These are phyloP conservation scores for Sambucus nigra DNA, from an alignment of 129 eudicot species.

Conservation along the genomic window DNA sequence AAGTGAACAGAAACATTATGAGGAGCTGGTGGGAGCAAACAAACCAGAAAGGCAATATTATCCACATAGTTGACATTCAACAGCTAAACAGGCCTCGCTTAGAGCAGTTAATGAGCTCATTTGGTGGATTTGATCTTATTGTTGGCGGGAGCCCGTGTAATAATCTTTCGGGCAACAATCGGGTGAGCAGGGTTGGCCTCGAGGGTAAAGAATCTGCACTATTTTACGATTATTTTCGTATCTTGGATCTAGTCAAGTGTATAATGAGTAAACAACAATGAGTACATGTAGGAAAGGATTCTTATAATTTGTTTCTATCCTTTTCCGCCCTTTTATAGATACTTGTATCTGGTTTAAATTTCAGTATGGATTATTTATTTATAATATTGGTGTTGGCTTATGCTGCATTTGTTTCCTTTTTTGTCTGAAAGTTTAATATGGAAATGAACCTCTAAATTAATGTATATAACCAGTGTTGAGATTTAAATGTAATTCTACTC, in stretches of 20 bases:
- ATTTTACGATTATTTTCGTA: constrained; percentile 68
- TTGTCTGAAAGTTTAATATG: too few species aligned
- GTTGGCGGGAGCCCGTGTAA: constrained; percentile 94
- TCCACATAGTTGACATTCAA: constrained; percentile 56
- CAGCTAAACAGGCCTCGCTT: constrained; percentile 32
- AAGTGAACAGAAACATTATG: constrained; percentile 58
- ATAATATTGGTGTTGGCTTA: too few species aligned
- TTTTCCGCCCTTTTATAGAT: not conserved
- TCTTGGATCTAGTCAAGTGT: constrained; percentile 51
- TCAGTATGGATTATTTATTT: too few species aligned
- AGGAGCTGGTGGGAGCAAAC: constrained; percentile 97
- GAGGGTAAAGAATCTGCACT: constrained; percentile 80
- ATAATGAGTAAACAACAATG: constrained; percentile 26
- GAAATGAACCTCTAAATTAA: too few species aligned
- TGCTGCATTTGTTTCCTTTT: too few species aligned
- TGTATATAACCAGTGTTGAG: not conserved
- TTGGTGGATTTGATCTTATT: constrained; percentile 66
- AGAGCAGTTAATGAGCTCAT: constrained; percentile 23
- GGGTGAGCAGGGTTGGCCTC: constrained; percentile 83
- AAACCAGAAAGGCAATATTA: constrained; percentile 55
- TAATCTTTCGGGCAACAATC: constrained; percentile 80
- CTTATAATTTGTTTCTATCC: too few species aligned
- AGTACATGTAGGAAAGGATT: too few species aligned
- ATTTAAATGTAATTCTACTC: too few species aligned
- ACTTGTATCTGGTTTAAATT: not conserved